Evolutionary conservation across 495 filamentous ascomycete species (phyloP).

Genomic region (Tuber borchii): DNA sequence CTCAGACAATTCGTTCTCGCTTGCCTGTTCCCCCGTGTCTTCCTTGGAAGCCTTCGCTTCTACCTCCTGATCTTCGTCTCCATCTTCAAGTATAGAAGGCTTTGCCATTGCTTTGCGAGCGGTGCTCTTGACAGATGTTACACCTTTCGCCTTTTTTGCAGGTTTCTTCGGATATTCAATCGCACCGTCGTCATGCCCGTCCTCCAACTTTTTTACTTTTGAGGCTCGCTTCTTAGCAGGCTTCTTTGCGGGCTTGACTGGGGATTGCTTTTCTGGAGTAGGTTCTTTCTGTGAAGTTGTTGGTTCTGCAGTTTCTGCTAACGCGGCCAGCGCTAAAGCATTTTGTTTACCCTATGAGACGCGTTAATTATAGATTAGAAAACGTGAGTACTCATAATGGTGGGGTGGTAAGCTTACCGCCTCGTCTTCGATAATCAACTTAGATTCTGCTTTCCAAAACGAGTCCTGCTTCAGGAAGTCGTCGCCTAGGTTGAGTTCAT

Average conservation of each 20-base stretch:
- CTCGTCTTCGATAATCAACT: slow-evolving; percentile 61
- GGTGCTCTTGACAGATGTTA: slow-evolving; percentile 14
- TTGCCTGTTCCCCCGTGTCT: neutral
- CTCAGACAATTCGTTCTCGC: slow-evolving; percentile 35
- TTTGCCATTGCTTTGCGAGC: slow-evolving; percentile 17
- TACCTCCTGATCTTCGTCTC: slow-evolving; percentile 11
- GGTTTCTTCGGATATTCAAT: slow-evolving; percentile 11
- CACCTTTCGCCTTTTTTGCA: slow-evolving; percentile 12
- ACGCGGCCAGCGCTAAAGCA: slow-evolving; percentile 4
- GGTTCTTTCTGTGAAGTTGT: slow-evolving; percentile 8
- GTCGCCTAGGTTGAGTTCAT: slow-evolving; percentile 56
- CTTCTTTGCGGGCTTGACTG: slow-evolving; percentile 29
- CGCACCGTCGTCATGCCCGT: slow-evolving; percentile 6
- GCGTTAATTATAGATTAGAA: slow-evolving; percentile 19
- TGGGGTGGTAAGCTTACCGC: slow-evolving; percentile 52
- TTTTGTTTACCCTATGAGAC: slow-evolving; percentile 16
- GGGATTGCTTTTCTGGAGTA: slow-evolving; percentile 23
- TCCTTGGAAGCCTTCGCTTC: neutral
- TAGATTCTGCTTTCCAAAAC: slow-evolving; percentile 75
- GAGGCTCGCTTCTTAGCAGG: slow-evolving; percentile 26
- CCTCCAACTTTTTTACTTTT: slow-evolving; percentile 10
- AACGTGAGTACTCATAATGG: neutral
- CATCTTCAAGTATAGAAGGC: slow-evolving; percentile 21
- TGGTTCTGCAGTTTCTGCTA: slow-evolving; percentile 10
- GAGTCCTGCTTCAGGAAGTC: slow-evolving; percentile 61